Base-by-base conservation (phyloP, 2,329 filamentous ascomycete species). In the Fusarium lyarnte region DNA sequence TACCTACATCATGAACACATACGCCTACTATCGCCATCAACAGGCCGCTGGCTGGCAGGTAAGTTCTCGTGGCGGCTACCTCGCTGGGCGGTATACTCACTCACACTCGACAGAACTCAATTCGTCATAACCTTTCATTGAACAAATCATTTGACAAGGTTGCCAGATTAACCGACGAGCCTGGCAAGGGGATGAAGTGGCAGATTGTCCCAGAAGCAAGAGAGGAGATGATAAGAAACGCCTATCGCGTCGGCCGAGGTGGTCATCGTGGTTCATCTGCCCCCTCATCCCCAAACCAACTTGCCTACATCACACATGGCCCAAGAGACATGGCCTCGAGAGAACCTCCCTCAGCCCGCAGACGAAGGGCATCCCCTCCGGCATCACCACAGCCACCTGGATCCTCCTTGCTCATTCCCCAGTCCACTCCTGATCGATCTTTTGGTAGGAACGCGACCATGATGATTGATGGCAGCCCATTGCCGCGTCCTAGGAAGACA, bases 141-240 rank as follows among this genome's bases (percentile, higher is more conserved):
- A 98, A 97, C 81, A 97, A 98, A 80, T 91, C 92, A 0, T 99
- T 99, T 78, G 91, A 94, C 76, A 99, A 99, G 81, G 93, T 97
- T 13, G 93, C 96, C 6, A 91, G 96, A 51, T 92, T 93, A 21
- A 97, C 94, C 0, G 94, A 98, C 76, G 96, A 99, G 80, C 96
- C 96, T 27, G 96, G 96, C 17, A 99, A 99, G 81, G 96, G 96
- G 33, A 98, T 98, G 94, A 98, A 98, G 80, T 99, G 96, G 96
- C 94, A 95, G 82, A 95, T 99, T 78, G 91, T 94, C 8, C 88
- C 93, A 3, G 93, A 97, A 71, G 89, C 92, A 73, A 91, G 92
- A 53, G 94, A 98, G 23, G 95, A 97, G 58, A 97, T 98, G 86
- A 88, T 94, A 66, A 93, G 93, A 79, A 93, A 92, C 75, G 88